A percentile compares a stretch with the other conserved stretches of the same genome.
These are phyloP conservation scores for Pythium phragmitis DNA, from an alignment of 352 stramenopile species.

Conservation along the genomic window DNA sequence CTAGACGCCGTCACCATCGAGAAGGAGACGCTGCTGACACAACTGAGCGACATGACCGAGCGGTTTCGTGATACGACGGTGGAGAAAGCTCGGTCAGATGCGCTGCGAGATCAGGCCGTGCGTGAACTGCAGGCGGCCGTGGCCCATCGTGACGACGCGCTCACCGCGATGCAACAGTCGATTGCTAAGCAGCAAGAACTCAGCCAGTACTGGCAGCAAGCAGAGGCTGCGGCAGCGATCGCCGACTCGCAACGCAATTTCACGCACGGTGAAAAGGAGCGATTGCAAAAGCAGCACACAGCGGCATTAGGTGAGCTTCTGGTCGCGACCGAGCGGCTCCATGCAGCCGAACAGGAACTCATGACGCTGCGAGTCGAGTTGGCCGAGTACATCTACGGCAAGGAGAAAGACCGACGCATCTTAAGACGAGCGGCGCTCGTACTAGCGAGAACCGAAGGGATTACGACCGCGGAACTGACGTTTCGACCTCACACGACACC, in stretches of 20 bases:
- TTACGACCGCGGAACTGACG: neutral
- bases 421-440: constrained; percentile 35
- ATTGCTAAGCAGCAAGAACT: constrained; percentile 44
- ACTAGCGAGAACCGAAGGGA: constrained; percentile 14
- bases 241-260: constrained; percentile 72
- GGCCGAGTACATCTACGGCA: constrained; percentile 68
- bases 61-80: constrained; percentile 31
- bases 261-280: constrained; percentile 54
- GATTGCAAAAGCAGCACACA: constrained; percentile 41
- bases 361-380: constrained; percentile 57
- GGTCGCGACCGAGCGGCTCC: constrained; percentile 43
- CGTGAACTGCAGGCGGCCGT: constrained; percentile 36
- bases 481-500: constrained; percentile 7
- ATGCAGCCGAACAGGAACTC: constrained; percentile 47
- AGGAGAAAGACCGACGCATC: constrained; percentile 42
- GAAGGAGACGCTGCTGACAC: constrained; percentile 14
- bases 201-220: constrained; percentile 50
- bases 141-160: constrained; percentile 47
- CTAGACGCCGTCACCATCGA: constrained; percentile 7
- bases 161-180: constrained; percentile 44
- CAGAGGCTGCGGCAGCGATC: constrained; percentile 54
- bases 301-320: constrained; percentile 48
- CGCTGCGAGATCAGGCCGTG: constrained; percentile 27
- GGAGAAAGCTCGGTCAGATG: constrained; percentile 34
- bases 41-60: constrained; percentile 19